These are phyloP conservation scores for Fusarium sp. DNA, from an alignment of 2,329 filamentous ascomycete genomes.

Conservation along the genomic window DNA sequence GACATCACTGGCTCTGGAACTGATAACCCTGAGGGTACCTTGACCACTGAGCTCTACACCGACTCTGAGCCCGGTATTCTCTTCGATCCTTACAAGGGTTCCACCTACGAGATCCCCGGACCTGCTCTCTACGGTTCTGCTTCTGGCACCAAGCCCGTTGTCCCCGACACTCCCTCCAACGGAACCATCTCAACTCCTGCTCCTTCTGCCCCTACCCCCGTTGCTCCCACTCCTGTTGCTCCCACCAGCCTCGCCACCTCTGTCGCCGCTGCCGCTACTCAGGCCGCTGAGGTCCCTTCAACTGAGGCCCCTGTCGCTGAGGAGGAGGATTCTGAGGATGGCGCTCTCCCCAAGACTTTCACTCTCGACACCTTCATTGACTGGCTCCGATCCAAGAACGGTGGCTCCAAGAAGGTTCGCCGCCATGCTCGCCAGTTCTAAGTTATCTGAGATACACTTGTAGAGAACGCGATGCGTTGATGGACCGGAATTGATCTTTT, in stretches of 20 bases:
- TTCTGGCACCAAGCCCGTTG: conserved; percentile 10
- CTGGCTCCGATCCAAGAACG: conserved; percentile 19
- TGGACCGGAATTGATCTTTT: neutral
- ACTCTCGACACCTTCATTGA: conserved; percentile 37
- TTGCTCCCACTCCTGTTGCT: conserved; percentile 4
- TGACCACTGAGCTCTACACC: conserved; percentile 45
- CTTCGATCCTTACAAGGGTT: conserved; percentile 44
- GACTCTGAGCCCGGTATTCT: conserved; percentile 44
- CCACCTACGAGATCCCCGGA: conserved; percentile 42
- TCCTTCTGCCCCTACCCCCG: neutral
- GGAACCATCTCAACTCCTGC: conserved; percentile 11
- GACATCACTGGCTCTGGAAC: conserved; percentile 53
- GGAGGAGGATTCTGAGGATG: neutral
- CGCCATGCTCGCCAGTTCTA: conserved; percentile 37
- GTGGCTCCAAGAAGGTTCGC: conserved; percentile 20
- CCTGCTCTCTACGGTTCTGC: conserved; percentile 40
- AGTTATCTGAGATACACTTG: neutral
- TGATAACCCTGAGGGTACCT: conserved; percentile 45
- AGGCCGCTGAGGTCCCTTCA: neutral
- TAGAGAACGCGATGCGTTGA: rapidly evolving
- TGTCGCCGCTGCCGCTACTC: neutral
- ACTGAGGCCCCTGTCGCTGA: neutral
- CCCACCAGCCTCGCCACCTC: neutral
- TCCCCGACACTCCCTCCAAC: conserved; percentile 11
- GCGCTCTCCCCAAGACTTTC: conserved; percentile 35